Base-by-base conservation (phyloP, 2,329 filamentous ascomycete species). In the Fusarium bulbicola region DNA sequence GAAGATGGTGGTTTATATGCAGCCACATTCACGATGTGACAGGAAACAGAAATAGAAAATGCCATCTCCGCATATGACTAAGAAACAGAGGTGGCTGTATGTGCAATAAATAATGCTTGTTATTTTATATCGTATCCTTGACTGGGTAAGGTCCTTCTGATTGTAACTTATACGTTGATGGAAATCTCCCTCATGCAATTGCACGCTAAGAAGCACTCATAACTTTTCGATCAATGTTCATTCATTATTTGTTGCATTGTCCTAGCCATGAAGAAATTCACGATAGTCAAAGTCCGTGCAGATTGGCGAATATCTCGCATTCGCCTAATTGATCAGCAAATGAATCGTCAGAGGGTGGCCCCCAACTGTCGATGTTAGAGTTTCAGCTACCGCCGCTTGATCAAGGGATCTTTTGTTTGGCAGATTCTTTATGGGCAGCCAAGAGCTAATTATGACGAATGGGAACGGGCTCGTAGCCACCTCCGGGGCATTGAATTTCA, bases 31-130 rank as follows among this genome's bases (percentile, higher is more conserved):
- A 65, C 54, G 39, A 62, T 63, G 39, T 56, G 36, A 53, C 42
- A 59, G 58, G 42, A 28, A 47, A 57, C 45, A 71, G 52, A 74
- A 74, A 75, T 75, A 76, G 75, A 70, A 73, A 66, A 73, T 32
- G 16, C 49, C 49, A 62, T 70, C 26, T 54, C 60, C 60, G 62
- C 59, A 46, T 39, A 37, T 30, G 21, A 40, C 24, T 10, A n/a
- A 28, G 24, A 32, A 18, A 42, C 42, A 30, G 34, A 42, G 24
- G 40, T 62, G 62, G 26, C 34, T 24, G n/a, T 36, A 53, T 26
- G 24, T 56, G 52, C 26, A 42, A 24, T n/a, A 10, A 28, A 30
- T 15, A 34, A 34, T 47, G 5, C 18, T 7, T 16, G 5, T 14
- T 30, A 14, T 43, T 32, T 20, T 9, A 32, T 32, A 30, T 36